These are phyloP conservation scores for Skeletonema marinoi DNA, from an alignment of 108 stramenopile genomes.

Conservation along the genomic window DNA sequence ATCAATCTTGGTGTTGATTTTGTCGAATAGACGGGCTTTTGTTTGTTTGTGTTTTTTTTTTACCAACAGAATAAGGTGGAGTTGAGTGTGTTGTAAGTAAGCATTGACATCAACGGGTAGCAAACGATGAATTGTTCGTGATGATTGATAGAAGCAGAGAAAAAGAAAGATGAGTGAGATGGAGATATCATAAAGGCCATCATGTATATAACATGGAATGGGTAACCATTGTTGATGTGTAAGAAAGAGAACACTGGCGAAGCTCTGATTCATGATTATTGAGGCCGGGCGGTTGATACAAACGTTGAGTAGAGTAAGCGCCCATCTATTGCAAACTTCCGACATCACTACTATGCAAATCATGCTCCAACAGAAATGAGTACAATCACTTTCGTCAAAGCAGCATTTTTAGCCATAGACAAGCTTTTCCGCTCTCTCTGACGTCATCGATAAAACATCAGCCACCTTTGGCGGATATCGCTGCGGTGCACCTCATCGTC, in stretches of 20 bases:
- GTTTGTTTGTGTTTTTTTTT: neutral
- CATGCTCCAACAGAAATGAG: no score
- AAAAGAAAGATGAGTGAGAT: neutral
- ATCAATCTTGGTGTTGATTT: conserved; percentile 71
- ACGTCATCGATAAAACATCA: neutral
- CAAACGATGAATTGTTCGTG: no score
- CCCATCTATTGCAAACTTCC: no score
- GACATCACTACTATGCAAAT: no score
- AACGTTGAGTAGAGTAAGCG: neutral
- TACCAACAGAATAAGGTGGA: no score
- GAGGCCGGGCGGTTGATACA: neutral
- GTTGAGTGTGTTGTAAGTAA: no score
- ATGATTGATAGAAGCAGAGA: neutral
- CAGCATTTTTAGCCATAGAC: neutral
- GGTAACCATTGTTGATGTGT: no score
- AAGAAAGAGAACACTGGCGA: no score
- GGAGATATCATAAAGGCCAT: no score
- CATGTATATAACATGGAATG: no score
- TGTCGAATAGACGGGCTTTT: conserved; percentile 34
- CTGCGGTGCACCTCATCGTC: neutral
- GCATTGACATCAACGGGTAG: no score
- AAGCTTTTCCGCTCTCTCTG: neutral
- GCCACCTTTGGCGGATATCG: no score
- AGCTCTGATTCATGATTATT: neutral
- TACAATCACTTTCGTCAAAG: neutral